phyloP scores from a whole-genome alignment of 768 basidiomycete genomes.

The Hericium coralloides region DNA sequence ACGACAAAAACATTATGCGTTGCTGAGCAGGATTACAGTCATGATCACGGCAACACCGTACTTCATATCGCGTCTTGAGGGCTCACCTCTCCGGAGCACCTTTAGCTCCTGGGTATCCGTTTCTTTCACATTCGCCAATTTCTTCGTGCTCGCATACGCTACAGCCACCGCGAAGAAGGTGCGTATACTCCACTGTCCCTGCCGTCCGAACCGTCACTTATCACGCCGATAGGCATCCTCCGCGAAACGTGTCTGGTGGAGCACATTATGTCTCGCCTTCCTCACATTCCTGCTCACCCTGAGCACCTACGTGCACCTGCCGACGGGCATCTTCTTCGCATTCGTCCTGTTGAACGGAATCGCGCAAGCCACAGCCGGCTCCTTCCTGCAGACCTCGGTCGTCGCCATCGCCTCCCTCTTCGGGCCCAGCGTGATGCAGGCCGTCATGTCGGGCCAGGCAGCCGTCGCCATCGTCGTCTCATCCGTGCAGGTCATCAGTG shows the following conservation, averaged over 20 bases:
- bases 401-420: constrained; percentile 78
- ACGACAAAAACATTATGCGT: background rate
- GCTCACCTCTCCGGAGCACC: constrained; percentile 43
- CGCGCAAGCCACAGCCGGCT: constrained; percentile 49
- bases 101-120: constrained; percentile 39
- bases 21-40: constrained; percentile 34
- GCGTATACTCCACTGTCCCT: constrained; percentile 16
- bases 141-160: constrained; percentile 66
- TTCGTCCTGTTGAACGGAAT: constrained; percentile 58
- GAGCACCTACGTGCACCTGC: constrained; percentile 51
- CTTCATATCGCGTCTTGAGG: constrained; percentile 61
- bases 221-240: constrained; percentile 40
- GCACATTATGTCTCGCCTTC: constrained; percentile 41
- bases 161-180: constrained; percentile 64
- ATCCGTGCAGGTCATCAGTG: constrained; percentile 61
- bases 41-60: constrained; percentile 82
- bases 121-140: constrained; percentile 49
- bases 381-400: constrained; percentile 71
- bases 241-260: constrained; percentile 44
- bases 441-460: constrained; percentile 77
- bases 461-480: constrained; percentile 80
- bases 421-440: constrained; percentile 63
- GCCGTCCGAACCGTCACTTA: background rate
- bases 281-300: constrained; percentile 53
- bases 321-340: constrained; percentile 49